phyloP scores from a whole-genome alignment of 2,329 filamentous ascomycete genomes.

The Cladosporium phlei region DNA sequence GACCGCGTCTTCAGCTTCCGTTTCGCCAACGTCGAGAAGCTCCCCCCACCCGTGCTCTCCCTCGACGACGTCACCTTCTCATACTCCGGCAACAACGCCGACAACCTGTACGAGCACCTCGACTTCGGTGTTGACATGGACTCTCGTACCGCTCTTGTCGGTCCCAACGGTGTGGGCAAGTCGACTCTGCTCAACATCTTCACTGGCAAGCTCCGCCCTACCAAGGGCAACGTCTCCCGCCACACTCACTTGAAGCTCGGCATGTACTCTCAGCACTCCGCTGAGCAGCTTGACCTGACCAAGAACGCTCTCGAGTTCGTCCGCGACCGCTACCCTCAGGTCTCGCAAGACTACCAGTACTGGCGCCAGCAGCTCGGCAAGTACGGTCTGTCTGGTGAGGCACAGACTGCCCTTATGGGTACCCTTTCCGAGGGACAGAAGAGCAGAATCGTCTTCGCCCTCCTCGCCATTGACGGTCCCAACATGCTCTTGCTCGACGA shows the following conservation, averaged over 20 bases:
- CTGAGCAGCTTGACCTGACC: constrained; percentile 95
- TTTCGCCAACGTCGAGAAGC: constrained; percentile 97
- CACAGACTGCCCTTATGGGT: constrained; percentile 95
- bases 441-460: constrained; percentile 94
- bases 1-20: constrained; percentile 96
- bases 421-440: constrained; percentile 97
- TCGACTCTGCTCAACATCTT: constrained; percentile 93
- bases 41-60: constrained; percentile 92
- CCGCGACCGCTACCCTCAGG: constrained; percentile 83
- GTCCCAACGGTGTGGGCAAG: constrained; percentile 98
- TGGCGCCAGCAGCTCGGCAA: constrained; percentile 96
- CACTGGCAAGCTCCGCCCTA: constrained; percentile 90
- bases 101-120: constrained; percentile 93
- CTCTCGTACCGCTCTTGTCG: constrained; percentile 91
- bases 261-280: constrained; percentile 96
- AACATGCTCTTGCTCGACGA: constrained; percentile 99
- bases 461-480: constrained; percentile 88
- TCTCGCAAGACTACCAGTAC: constrained; percentile 97
- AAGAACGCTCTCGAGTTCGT: constrained; percentile 98
- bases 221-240: constrained; percentile 72
- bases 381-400: constrained; percentile 88
- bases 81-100: constrained; percentile 82
- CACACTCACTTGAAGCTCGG: constrained; percentile 99
- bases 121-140: constrained; percentile 99
- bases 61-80: constrained; percentile 98